phyloP scores from a whole-genome alignment of 108 stramenopile species.

The Mediolabrus comicus region DNA sequence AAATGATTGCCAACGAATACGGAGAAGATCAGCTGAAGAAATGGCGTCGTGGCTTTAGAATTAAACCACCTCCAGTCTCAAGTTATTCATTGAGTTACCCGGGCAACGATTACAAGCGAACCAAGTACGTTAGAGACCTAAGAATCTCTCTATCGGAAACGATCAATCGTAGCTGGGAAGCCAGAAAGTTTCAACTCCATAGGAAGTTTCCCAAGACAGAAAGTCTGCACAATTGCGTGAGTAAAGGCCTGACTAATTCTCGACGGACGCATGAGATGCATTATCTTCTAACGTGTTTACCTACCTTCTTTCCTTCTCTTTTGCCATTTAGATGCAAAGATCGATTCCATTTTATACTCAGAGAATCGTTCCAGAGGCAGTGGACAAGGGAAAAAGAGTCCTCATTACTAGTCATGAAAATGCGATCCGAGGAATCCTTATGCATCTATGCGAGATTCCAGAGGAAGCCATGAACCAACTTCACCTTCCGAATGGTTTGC shows the following conservation, averaged over 20 bases:
- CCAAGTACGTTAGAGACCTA: conserved; percentile 67
- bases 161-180: conserved; percentile 59
- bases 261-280: too few species aligned
- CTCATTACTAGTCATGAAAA: conserved; percentile 92
- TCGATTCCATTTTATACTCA: conserved; percentile 75
- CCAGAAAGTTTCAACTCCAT: conserved; percentile 53
- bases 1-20: conserved; percentile 86
- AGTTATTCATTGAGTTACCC: conserved; percentile 76
- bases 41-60: conserved; percentile 85
- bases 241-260: too few species aligned
- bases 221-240: conserved; percentile 70
- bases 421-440: conserved; percentile 90
- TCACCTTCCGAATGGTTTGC: conserved; percentile 88
- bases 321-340: too few species aligned
- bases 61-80: conserved; percentile 76
- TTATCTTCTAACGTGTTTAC: background rate
- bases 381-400: conserved; percentile 86
- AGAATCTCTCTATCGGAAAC: conserved; percentile 61
- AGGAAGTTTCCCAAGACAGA: conserved; percentile 80
- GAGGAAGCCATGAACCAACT: conserved; percentile 84
- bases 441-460: conserved; percentile 91
- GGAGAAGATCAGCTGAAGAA: conserved; percentile 83
- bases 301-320: background rate
- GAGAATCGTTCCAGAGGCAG: conserved; percentile 72
- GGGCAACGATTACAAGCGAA: conserved; percentile 73